A percentile compares a stretch with the other conserved stretches of the same genome.
These are phyloP conservation scores for Aspergillus ellipticus DNA, from an alignment of 495 filamentous ascomycete species.

Conservation along the genomic window DNA sequence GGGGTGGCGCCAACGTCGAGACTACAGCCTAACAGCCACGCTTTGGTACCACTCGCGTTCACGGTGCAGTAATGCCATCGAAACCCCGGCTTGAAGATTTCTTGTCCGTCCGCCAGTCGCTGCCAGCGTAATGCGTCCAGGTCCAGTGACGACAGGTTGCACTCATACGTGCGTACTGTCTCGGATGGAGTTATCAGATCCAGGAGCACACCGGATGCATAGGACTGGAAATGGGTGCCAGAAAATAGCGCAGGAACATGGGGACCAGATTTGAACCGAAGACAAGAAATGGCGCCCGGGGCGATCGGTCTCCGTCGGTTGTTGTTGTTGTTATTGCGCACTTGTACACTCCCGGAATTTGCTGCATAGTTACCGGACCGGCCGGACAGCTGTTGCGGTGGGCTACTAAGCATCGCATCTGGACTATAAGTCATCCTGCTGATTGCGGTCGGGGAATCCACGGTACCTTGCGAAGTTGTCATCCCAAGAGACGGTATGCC, in stretches of 20 bases:
- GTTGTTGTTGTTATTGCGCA: conserved; percentile 68
- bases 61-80: conserved; percentile 97
- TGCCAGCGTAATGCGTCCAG: conserved; percentile 86
- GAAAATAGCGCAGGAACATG: conserved; percentile 83
- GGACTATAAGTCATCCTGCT: conserved; percentile 39
- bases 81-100: conserved; percentile 82
- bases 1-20: conserved; percentile 56
- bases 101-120: conserved; percentile 85
- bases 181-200: conserved; percentile 92
- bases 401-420: conserved; percentile 40
- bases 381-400: conserved; percentile 40
- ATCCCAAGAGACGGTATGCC: conserved; percentile 80
- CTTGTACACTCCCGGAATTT: conserved; percentile 83
- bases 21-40: conserved; percentile 91
- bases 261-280: conserved; percentile 83
- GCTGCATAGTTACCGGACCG: conserved; percentile 76
- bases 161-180: conserved; percentile 78
- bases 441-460: conserved; percentile 39
- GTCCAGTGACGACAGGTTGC: conserved; percentile 83
- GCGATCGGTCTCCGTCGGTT: conserved; percentile 67
- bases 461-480: conserved; percentile 61
- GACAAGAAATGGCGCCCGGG: conserved; percentile 82
- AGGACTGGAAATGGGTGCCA: conserved; percentile 90
- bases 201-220: conserved; percentile 85
- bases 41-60: conserved; percentile 88